Percentiles rank a stretch among this genome's conserved stretches.
Evolutionary conservation across 1,284 basidiomycete genomes (phyloP).

Genomic region (Marasmius fiardii): DNA sequence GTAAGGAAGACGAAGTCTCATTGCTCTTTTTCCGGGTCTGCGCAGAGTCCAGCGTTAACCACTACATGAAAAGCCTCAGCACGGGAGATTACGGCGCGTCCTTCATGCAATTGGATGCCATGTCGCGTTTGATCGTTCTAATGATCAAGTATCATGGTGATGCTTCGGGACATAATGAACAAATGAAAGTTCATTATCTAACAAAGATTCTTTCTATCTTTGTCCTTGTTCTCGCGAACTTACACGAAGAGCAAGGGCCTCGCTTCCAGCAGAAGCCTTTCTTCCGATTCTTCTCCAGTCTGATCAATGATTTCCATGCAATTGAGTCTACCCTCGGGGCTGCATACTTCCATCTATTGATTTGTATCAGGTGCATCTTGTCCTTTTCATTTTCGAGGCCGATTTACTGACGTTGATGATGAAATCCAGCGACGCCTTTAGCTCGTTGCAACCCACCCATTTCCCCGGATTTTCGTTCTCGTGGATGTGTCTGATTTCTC

Average conservation of each 20-base stretch:
- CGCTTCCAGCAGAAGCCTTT: conserved; percentile 98
- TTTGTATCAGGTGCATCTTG: conserved; percentile 74
- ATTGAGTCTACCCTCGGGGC: conserved; percentile 83
- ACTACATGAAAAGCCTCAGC: conserved; percentile 85
- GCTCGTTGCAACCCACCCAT: conserved; percentile 93
- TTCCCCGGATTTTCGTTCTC: conserved; percentile 99
- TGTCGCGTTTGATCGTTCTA: conserved; percentile 93
- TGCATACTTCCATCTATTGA: conserved; percentile 87
- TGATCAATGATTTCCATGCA: conserved; percentile 87
- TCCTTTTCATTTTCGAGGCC: background rate
- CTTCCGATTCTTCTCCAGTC: conserved; percentile 97
- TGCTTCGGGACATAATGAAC: conserved; percentile 85
- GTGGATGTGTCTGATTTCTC: conserved; percentile 96
- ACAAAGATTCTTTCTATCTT: conserved; percentile 98
- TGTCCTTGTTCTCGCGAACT: conserved; percentile 91
- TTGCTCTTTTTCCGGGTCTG: conserved; percentile 99
- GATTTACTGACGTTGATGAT: conserved; percentile 9
- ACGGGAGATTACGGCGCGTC: conserved; percentile 75
- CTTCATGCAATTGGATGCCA: conserved; percentile 93
- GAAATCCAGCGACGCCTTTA: conserved; percentile 88
- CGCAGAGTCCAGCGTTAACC: conserved; percentile 91
- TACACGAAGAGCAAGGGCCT: conserved; percentile 90
- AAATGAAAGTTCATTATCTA: conserved; percentile 94
- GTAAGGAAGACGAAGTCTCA: conserved; percentile 95
- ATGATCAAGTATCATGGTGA: conserved; percentile 99